Conservation (phyloP, 23 red algal species). For the Agarophyton chilense region DNA sequence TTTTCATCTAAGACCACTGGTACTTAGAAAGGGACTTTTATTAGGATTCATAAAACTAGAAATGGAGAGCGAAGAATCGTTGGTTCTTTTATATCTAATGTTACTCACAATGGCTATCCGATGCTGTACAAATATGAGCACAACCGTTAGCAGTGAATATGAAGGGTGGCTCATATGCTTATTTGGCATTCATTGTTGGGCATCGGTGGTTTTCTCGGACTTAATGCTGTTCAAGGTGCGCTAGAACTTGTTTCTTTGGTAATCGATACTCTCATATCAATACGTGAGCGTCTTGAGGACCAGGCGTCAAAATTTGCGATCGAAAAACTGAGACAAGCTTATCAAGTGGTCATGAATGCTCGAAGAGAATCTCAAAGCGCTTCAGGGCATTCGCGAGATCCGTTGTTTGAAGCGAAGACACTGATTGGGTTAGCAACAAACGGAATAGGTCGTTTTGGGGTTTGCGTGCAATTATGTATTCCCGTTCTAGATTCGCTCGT, state of each 20-base stretch:
- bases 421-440: slow-evolving; percentile 36
- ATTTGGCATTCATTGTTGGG: too few species aligned
- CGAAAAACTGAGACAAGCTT: slow-evolving; percentile 21
- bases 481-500: slow-evolving; percentile 42
- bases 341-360: slow-evolving; percentile 23
- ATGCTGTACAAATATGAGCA: too few species aligned
- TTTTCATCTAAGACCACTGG: too few species aligned
- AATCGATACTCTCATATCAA: slow-evolving; percentile 34
- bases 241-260: slow-evolving; percentile 35
- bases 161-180: too few species aligned
- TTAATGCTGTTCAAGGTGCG: slow-evolving; percentile 36
- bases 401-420: slow-evolving; percentile 34
- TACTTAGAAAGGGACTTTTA: too few species aligned
- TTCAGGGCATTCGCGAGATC: slow-evolving; percentile 40
- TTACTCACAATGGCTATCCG: too few species aligned
- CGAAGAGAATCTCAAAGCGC: slow-evolving; percentile 41
- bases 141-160: too few species aligned
- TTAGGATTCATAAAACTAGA: too few species aligned
- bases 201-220: not conserved
- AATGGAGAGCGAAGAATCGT: too few species aligned
- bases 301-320: slow-evolving; percentile 29
- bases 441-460: slow-evolving; percentile 22
- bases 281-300: slow-evolving; percentile 5
- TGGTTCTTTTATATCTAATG: too few species aligned
- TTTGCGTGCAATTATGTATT: slow-evolving; percentile 14